Evolutionary conservation across 1,284 basidiomycete genomes (phyloP), one percentile per base, ranked within the genome.

Genomic region (Pseudozyma sp.): DNA sequence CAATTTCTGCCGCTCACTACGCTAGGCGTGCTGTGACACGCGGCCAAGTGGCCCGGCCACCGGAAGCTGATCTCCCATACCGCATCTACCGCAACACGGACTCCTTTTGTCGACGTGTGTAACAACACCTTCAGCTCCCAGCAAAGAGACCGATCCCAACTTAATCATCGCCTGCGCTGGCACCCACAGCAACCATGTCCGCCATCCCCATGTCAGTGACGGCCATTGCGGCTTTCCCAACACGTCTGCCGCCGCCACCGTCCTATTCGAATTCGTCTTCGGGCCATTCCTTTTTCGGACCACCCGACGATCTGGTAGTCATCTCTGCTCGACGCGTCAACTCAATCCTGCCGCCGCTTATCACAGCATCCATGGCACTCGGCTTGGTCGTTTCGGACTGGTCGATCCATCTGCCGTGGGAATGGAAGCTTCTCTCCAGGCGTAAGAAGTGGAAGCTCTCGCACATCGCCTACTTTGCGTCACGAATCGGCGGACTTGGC

Each of bases 401-500:
- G 72, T 69, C 67, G 7, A 55, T 69, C 31, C 66, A 75, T 56
- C 46, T 75, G 17, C 72, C 67, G 3, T 75, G 72, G 72, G 72
- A 75, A 45, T 69, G 67, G 63, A 57, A 54, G 58, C 58, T 75
- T 24, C 55, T 75, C 39, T 45, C 63, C 13, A 55, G 37, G 33
- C 72, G 72, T 17, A 61, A 54, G 31, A 66, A 59, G 40, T 75
- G 72, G 72, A 75, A 75, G 54, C 72, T 70, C 10, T 75, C 72
- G n/a, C 67, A 75, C 45, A 67, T 75, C 19, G 72, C 72, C 42
- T 75, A 75, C 46, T 75, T 75, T 55, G 62, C 67, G 31, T 75
- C 72, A 10, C 62, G 72, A 4, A 50, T 75, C 40, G 72, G 72
- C 46, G 72, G 72, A 8, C 53, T 75, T 4, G 67, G 67, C 29